Conservation (phyloP, 1,284 basidiomycete genomes). For the Leccinum laetum region DNA sequence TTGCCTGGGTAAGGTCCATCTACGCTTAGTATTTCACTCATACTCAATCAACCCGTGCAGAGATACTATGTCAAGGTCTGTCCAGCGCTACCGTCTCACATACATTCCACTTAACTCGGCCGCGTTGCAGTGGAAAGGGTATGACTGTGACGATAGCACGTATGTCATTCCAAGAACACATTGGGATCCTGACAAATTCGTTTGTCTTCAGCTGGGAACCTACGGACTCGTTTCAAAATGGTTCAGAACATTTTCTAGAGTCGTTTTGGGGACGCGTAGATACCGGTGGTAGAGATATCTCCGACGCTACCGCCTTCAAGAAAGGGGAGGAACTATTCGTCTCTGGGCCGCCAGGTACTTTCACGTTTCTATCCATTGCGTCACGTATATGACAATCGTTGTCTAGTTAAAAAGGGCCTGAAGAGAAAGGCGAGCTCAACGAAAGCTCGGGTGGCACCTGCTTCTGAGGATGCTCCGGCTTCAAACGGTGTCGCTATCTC, state of each 20-base stretch:
- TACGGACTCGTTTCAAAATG: constrained; percentile 51
- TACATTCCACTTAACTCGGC: constrained; percentile 5
- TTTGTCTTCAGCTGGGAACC: constrained; percentile 63
- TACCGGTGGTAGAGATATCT: constrained; percentile 49
- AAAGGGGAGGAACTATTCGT: constrained; percentile 55
- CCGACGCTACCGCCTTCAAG: constrained; percentile 49
- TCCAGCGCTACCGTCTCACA: constrained; percentile 3
- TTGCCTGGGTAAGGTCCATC: constrained; percentile 42
- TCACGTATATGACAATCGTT: constrained; percentile 6
- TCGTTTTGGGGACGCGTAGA: constrained; percentile 61
- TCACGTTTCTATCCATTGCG: not conserved
- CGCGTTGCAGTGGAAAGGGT: constrained; percentile 64
- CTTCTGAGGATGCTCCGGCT: constrained; percentile 11
- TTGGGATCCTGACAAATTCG: constrained; percentile 7
- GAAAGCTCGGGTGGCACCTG: constrained; percentile 3
- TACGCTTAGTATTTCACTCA: constrained; percentile 14
- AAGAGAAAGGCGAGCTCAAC: constrained; percentile 24
- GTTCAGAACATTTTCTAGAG: constrained; percentile 56
- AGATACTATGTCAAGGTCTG: constrained; percentile 64
- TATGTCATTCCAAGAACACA: constrained; percentile 37
- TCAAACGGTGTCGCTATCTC: constrained; percentile 16
- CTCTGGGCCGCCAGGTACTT: constrained; percentile 57
- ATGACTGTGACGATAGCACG: constrained; percentile 62
- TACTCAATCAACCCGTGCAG: constrained; percentile 35
- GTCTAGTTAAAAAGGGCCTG: constrained; percentile 17